Conservation (phyloP, 1,139 yeast genomes). For the Hansenula sp. region DNA sequence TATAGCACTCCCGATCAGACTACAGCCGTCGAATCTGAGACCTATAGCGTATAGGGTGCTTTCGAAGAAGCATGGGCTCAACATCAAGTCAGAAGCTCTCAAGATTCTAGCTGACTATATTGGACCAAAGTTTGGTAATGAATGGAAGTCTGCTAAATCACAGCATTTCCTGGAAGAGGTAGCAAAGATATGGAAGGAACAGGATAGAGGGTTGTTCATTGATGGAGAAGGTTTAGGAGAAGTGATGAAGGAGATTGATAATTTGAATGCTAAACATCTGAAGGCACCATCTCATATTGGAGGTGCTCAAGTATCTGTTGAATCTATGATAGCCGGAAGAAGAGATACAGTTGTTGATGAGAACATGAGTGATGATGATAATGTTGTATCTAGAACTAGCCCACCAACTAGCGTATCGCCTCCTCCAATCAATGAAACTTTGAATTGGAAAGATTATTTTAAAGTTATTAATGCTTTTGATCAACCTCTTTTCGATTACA, state of each 20-base stretch:
- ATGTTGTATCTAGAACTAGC: slow-evolving; percentile 8
- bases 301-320: slow-evolving; percentile 9
- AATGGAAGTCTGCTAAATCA: slow-evolving; percentile 74
- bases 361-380: slow-evolving; percentile 17
- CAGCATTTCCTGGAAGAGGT: slow-evolving; percentile 72
- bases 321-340: slow-evolving; percentile 23
- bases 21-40: slow-evolving; percentile 77
- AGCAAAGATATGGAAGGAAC: slow-evolving; percentile 81
- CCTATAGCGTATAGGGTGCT: slow-evolving; percentile 88
- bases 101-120: slow-evolving; percentile 65
- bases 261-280: slow-evolving; percentile 7
- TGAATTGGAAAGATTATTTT: slow-evolving; percentile 74
- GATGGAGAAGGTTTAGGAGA: slow-evolving; percentile 68
- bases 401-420: slow-evolving; percentile 24
- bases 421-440: slow-evolving; percentile 15
- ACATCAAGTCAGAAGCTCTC: slow-evolving; percentile 83
- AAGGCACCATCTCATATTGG: slow-evolving; percentile 6
- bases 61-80: slow-evolving; percentile 89
- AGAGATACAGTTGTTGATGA: slow-evolving; percentile 33
- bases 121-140: slow-evolving; percentile 74
- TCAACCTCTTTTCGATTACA: slow-evolving; percentile 66
- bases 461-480: slow-evolving; percentile 57
- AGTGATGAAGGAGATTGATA: slow-evolving; percentile 54
- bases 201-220: slow-evolving; percentile 80
- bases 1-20: slow-evolving; percentile 59